A percentile compares a stretch with the other conserved stretches of the same genome.
Evolutionary conservation across 164 flowering plant genomes (phyloP).

Genomic region (Aristolochia californica): DNA sequence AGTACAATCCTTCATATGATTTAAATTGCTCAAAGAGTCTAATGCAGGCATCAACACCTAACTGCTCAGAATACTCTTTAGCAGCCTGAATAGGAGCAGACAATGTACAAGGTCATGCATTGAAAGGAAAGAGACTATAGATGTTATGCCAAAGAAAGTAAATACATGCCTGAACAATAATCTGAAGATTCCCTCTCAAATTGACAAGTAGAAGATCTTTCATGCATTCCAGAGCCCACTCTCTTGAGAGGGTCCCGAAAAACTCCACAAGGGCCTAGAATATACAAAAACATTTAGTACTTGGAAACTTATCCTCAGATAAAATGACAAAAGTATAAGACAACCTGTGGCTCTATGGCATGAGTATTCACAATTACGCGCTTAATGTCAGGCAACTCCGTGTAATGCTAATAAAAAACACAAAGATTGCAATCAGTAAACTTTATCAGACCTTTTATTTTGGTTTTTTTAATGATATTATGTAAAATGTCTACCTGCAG

Average conservation of each 20-base stretch:
- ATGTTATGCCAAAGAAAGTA: neutral
- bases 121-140: neutral
- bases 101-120: neutral
- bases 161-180: constrained; percentile 89
- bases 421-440: neutral
- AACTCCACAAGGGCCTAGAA: constrained; percentile 94
- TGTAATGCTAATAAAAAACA: constrained; percentile 65
- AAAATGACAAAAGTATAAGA: neutral
- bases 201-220: constrained; percentile 93
- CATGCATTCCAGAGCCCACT: constrained; percentile 99
- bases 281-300: constrained; percentile 12
- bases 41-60: constrained; percentile 91
- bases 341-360: constrained; percentile 99
- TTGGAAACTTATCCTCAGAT: neutral
- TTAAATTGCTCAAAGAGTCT: constrained; percentile 97
- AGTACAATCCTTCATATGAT: constrained; percentile 96
- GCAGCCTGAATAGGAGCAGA: constrained; percentile 43
- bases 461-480: neutral
- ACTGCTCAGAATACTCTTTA: constrained; percentile 93
- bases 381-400: constrained; percentile 90
- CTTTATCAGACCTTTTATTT: neutral
- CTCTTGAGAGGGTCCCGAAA: constrained; percentile 93
- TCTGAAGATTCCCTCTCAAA: constrained; percentile 95
- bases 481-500: constrained; percentile 44
- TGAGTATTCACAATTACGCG: constrained; percentile 98